These are phyloP conservation scores for Zopfochytrium polystomum DNA, from an alignment of 371 early-diverging fungal species.

Conservation along the genomic window DNA sequence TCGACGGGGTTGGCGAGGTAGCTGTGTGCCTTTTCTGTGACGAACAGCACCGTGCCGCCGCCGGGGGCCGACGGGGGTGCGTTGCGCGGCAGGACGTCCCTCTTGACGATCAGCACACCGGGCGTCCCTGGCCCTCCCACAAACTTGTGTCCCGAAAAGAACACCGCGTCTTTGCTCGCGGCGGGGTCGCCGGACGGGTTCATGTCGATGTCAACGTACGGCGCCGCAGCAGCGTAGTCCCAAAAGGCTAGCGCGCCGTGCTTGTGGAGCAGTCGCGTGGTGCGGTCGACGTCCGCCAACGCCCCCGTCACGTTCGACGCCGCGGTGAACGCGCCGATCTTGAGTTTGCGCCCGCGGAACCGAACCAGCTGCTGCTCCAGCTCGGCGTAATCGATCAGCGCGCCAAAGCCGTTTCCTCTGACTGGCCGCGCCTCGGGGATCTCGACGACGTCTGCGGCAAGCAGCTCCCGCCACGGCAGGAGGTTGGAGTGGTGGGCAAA, in stretches of 20 bases:
- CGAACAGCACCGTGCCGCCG: constrained; percentile 17
- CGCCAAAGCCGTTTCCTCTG: not conserved
- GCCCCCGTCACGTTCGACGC: constrained; percentile 22
- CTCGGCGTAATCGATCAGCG: not conserved
- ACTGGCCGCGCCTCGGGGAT: not conserved
- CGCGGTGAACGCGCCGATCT: constrained; percentile 21
- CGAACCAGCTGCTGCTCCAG: not conserved
- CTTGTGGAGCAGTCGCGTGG: constrained; percentile 12
- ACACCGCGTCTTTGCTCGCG: constrained; percentile 9
- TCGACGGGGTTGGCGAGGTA: constrained; percentile 10
- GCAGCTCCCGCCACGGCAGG: constrained; percentile 15
- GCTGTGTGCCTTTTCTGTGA: not conserved
- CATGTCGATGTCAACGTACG: constrained; percentile 13
- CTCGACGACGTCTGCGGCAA: constrained; percentile 6
- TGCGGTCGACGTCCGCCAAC: not conserved
- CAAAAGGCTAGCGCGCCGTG: constrained; percentile 10
- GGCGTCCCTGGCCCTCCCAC: constrained; percentile 21
- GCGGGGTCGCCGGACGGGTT: not conserved
- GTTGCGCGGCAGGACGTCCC: not conserved
- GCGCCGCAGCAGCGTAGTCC: constrained; percentile 18
- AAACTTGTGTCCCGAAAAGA: constrained; percentile 20
- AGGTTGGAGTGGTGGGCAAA: constrained; percentile 20
- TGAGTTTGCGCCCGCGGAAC: not conserved
- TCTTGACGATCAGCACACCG: constrained; percentile 10
- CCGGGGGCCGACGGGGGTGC: constrained; percentile 6